These are phyloP conservation scores for Lentinula detonsa DNA, from an alignment of 768 basidiomycete genomes.

Conservation along the genomic window DNA sequence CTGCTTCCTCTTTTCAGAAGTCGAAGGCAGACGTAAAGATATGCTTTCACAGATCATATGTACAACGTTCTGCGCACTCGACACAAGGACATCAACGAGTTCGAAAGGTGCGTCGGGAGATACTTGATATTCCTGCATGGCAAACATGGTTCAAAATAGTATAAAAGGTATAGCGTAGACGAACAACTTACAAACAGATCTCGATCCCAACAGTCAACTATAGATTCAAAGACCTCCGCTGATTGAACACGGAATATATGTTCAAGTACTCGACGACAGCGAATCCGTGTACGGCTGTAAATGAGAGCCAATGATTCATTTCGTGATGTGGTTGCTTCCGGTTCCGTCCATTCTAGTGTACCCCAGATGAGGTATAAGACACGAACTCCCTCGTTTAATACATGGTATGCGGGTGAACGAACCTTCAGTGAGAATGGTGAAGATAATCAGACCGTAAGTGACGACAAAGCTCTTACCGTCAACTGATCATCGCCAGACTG, in stretches of 20 bases:
- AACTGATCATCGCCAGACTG: slow-evolving; percentile 47
- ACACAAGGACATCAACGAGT: slow-evolving; percentile 74
- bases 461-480: slow-evolving; percentile 35
- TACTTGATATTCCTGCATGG: slow-evolving; percentile 28
- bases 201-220: slow-evolving; percentile 78
- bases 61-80: slow-evolving; percentile 82
- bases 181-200: slow-evolving; percentile 38
- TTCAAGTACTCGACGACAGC: slow-evolving; percentile 78
- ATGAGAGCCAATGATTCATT: slow-evolving; percentile 67
- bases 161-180: not conserved
- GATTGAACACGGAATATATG: slow-evolving; percentile 80
- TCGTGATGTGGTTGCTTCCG: slow-evolving; percentile 41
- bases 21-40: slow-evolving; percentile 45
- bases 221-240: slow-evolving; percentile 75
- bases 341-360: slow-evolving; percentile 44
- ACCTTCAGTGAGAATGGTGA: slow-evolving; percentile 33
- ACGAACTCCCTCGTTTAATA: slow-evolving; percentile 77
- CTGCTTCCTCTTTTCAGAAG: slow-evolving; percentile 58
- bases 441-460: not conserved
- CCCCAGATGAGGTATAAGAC: slow-evolving; percentile 75
- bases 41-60: slow-evolving; percentile 88
- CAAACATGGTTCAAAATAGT: slow-evolving; percentile 4
- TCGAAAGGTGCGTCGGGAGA: slow-evolving; percentile 63
- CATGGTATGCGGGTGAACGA: slow-evolving; percentile 69
- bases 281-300: slow-evolving; percentile 55